Base-by-base conservation (phyloP, 352 stramenopile genomes). In the Phytophthora europaea region DNA sequence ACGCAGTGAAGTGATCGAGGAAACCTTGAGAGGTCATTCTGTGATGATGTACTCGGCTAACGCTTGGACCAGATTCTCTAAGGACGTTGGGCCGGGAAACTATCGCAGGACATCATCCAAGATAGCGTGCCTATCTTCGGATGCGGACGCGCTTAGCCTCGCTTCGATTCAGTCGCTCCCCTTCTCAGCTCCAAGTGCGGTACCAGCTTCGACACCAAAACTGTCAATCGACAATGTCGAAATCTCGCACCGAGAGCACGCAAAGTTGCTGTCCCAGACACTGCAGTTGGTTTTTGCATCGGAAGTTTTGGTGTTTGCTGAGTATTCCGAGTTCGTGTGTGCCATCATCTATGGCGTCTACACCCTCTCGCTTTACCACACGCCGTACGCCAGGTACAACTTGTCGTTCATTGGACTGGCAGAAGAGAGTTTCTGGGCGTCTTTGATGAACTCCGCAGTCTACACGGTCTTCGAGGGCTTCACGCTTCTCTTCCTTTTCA, bases 281-380 rank as follows among this genome's bases (percentile, higher is more conserved):
- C 52, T 77, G 4, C 70, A 73, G 33, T 34, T 83, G 16, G 45
- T 83, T 7, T 83, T 73, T 31, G 53, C 50, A 2, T 65, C 67
- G 13, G 76, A 83, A 52, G 63, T 70, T 28, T 51, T 77, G 12
- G 28, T 72, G 18, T 65, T 83, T 28, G 61, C 61, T n/a, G 76
- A 83, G 64, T 83, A 80, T 52, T 52, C 73, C 28, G 76, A 80
- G 54, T 79, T 59, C 16, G 65, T 70, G 36, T 72, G 74, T 26
- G 60, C 76, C 4, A 58, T 60, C 8, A 23, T 75, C 15, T 80
- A 83, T 55, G 71, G 56, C 6, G 31, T 74, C 2, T 81, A 83
- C 63, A 53, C 74, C 2, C 31, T 70, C 7, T 57, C 50, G 12
- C 31, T 79, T 3, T 68, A 65, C 28, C 59, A 51, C 13, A 26